Evolutionary conservation across 805 yeast genomes (phyloP).

Genomic region (Yarrowia hollandica): DNA sequence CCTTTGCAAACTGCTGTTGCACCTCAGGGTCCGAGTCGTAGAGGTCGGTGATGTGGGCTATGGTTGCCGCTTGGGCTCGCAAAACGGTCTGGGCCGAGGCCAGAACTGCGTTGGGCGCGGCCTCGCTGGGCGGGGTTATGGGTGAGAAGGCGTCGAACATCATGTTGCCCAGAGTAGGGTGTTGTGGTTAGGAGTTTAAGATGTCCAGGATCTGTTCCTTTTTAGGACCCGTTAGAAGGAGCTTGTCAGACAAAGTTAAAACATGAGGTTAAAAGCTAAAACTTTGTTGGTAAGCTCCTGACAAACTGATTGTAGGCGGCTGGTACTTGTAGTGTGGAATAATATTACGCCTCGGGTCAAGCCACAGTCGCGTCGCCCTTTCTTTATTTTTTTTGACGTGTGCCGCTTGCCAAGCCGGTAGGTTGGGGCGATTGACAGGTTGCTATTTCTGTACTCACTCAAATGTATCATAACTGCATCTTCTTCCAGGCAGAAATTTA

Average conservation of each 20-base stretch:
- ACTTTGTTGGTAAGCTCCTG: constrained; percentile 17
- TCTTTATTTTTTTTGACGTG: background rate
- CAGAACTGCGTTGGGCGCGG: constrained; percentile 52
- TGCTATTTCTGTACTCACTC: no score
- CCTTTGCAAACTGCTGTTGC: constrained; percentile 38
- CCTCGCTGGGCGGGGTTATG: constrained; percentile 52
- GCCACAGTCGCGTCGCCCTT: background rate
- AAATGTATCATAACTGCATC: no score
- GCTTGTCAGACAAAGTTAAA: constrained; percentile 12
- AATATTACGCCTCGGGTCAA: background rate
- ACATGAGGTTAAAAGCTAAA: constrained; percentile 11
- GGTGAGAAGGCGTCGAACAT: constrained; percentile 29
- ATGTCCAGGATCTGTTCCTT: no score
- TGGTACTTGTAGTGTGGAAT: background rate
- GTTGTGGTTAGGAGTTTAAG: background rate
- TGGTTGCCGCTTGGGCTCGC: constrained; percentile 43
- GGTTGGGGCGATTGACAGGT: no score
- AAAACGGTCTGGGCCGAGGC: constrained; percentile 43
- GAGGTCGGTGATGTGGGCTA: constrained; percentile 38
- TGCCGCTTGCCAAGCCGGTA: no score
- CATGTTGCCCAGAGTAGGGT: background rate
- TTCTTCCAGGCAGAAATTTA: background rate
- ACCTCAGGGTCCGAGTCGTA: constrained; percentile 36
- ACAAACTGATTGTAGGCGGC: background rate
- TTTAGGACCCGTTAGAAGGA: no score